These are phyloP conservation scores for Neurospora cerealis DNA, from an alignment of 495 filamentous ascomycete genomes.

Conservation along the genomic window DNA sequence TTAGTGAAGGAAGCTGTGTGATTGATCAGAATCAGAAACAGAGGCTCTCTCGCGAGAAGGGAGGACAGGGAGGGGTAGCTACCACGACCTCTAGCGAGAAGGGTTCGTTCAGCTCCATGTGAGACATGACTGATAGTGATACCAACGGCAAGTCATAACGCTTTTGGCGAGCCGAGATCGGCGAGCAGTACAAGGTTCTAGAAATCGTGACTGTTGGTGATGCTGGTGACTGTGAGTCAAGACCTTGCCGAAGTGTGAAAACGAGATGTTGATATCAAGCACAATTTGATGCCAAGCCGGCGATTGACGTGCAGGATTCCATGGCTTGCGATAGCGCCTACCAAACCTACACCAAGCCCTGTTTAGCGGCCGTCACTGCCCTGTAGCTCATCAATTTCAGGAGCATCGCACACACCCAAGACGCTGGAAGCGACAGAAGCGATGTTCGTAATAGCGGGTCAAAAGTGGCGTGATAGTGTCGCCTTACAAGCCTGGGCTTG, in stretches of 20 bases:
- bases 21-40: neutral
- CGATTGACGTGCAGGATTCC: neutral
- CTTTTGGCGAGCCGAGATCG: neutral
- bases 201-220: neutral
- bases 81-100: neutral
- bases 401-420: neutral
- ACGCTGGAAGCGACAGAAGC: neutral
- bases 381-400: neutral
- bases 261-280: neutral
- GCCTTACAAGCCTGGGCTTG: neutral
- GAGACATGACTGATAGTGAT: neutral
- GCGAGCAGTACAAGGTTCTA: neutral
- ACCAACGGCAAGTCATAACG: neutral
- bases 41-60: neutral
- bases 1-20: neutral
- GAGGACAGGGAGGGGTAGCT: neutral
- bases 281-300: neutral
- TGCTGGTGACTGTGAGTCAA: neutral
- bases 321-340: neutral
- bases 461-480: neutral
- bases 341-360: neutral
- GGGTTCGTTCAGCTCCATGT: neutral
- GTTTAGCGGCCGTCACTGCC: neutral
- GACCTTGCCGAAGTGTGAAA: neutral
- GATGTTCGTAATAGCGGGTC: neutral